Conservation (phyloP, 768 basidiomycete genomes). For the Leccinum variicolor region DNA sequence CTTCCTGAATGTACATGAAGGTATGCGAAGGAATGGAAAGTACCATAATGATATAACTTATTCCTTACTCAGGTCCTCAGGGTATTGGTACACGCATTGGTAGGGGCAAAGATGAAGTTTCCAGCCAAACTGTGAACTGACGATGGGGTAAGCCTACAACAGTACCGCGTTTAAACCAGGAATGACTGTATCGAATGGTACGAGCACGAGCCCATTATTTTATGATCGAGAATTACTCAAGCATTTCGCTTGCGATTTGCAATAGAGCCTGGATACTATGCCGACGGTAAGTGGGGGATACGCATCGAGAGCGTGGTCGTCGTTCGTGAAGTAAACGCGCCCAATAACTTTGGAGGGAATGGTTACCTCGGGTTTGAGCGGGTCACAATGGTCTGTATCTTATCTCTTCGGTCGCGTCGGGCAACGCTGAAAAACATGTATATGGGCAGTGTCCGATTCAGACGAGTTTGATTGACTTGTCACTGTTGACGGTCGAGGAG, state of each 20-base stretch:
- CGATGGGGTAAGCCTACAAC: constrained; percentile 53
- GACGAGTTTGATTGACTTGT: constrained; percentile 69
- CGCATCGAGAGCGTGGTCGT: constrained; percentile 90
- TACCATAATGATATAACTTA: constrained; percentile 1
- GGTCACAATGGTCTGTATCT: constrained; percentile 73
- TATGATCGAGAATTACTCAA: background rate
- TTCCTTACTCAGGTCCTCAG: constrained; percentile 44
- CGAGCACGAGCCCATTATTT: background rate
- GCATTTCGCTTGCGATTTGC: background rate
- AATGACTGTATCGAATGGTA: constrained; percentile 87
- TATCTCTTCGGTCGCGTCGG: background rate
- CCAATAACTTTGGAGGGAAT: constrained; percentile 75
- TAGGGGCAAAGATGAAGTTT: constrained; percentile 4
- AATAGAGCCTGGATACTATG: constrained; percentile 87
- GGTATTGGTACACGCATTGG: constrained; percentile 47
- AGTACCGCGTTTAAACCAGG: constrained; percentile 70
- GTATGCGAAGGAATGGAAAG: constrained; percentile 16
- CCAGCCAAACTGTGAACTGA: background rate
- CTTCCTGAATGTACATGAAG: constrained; percentile 93
- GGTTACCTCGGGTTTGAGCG: constrained; percentile 84
- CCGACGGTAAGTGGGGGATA: constrained; percentile 87
- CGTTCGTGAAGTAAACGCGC: constrained; percentile 66
- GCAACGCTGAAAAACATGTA: background rate
- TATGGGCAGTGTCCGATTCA: constrained; percentile 73
- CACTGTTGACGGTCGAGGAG: constrained; percentile 65